Evolutionary conservation across 2,329 filamentous ascomycete species (phyloP).

Genomic region (Ophiostoma triangulosporum): DNA sequence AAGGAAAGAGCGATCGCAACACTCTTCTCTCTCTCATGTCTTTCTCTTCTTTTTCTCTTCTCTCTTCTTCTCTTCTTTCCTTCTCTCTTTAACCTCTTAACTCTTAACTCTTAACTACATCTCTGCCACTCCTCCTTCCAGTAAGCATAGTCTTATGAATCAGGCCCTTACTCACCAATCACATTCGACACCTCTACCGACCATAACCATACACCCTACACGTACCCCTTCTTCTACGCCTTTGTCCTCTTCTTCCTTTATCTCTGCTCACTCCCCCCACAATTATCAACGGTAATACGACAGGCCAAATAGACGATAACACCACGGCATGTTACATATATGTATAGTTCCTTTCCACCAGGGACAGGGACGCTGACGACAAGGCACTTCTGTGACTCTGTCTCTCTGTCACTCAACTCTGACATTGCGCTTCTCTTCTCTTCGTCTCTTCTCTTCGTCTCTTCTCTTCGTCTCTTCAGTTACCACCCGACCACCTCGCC

Average conservation of each 20-base stretch:
- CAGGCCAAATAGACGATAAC: not conserved
- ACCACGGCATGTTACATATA: not conserved
- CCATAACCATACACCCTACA: not conserved
- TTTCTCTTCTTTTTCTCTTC: not conserved
- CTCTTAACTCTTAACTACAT: too few relatives aligned
- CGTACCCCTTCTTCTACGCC: not conserved
- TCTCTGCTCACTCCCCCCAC: slow-evolving; percentile 1
- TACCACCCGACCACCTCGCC: too few relatives aligned
- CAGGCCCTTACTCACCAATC: too few relatives aligned
- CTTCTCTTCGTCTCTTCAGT: too few relatives aligned
- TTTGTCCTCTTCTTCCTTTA: slow-evolving; percentile 4
- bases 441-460: too few relatives aligned
- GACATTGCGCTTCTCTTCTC: too few relatives aligned
- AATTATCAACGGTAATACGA: slow-evolving; percentile 1
- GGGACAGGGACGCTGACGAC: not conserved
- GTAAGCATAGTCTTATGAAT: too few relatives aligned
- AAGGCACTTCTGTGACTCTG: too few relatives aligned
- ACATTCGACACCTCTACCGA: too few relatives aligned
- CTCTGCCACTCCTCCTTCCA: not conserved
- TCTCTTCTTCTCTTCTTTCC: not conserved
- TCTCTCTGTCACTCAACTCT: too few relatives aligned
- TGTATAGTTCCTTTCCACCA: not conserved
- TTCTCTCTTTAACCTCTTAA: too few relatives aligned
- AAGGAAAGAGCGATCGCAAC: not conserved
- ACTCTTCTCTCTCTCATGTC: not conserved